These are phyloP conservation scores for Kluyveromyces dobzhanskii DNA, from an alignment of 805 yeast species.

Conservation along the genomic window DNA sequence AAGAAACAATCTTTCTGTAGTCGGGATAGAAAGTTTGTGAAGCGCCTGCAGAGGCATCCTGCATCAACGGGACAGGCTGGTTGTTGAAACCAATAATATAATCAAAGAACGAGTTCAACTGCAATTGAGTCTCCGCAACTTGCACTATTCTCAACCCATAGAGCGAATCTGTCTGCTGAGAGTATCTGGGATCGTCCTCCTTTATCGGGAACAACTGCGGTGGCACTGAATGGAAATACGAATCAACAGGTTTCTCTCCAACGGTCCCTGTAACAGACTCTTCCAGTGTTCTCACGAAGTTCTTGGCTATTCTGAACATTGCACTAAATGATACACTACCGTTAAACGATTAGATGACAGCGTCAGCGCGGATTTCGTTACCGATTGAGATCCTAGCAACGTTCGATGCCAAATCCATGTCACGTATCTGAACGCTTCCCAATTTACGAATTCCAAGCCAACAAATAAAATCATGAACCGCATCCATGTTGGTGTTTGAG, in stretches of 20 bases:
- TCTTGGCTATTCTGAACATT: conserved; percentile 62
- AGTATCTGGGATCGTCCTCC: conserved; percentile 20
- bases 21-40: conserved; percentile 30
- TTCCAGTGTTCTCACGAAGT: conserved; percentile 48
- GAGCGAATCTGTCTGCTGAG: conserved; percentile 22
- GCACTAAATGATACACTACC: too few species aligned
- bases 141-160: conserved; percentile 53
- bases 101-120: conserved; percentile 82
- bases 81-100: conserved; percentile 76
- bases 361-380: too few species aligned
- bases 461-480: too few species aligned
- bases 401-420: too few species aligned
- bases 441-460: too few species aligned
- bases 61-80: conserved; percentile 41
- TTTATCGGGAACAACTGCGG: conserved; percentile 23
- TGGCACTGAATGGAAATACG: conserved; percentile 31
- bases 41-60: conserved; percentile 18
- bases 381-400: too few species aligned
- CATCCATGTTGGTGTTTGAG: too few species aligned
- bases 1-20: conserved; percentile 30
- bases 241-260: conserved; percentile 26
- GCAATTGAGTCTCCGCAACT: conserved; percentile 42
- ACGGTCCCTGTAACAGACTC: conserved; percentile 32
- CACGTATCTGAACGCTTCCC: too few species aligned
- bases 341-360: too few species aligned